Percentiles rank a stretch among this genome's conserved stretches.
phyloP scores from a whole-genome alignment of 345 rosid genomes.

The Hibiscus trionum region DNA sequence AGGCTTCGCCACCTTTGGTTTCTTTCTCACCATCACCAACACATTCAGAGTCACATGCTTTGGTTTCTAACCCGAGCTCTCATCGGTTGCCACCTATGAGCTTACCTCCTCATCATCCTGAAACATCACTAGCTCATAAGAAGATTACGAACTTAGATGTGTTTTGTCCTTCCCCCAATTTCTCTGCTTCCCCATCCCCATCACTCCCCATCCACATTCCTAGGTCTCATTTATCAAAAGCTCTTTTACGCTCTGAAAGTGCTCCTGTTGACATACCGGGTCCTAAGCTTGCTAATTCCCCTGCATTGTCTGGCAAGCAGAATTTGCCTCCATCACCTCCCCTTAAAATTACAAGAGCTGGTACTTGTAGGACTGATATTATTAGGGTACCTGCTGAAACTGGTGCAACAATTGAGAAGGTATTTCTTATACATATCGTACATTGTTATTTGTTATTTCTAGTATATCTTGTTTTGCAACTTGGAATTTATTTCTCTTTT shows the following conservation, averaged over 20 bases:
- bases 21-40: conserved; percentile 84
- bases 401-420: conserved; percentile 56
- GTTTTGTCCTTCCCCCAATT: conserved; percentile 49
- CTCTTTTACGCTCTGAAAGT: conserved; percentile 62
- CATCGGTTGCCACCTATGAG: conserved; percentile 30
- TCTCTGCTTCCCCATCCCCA: conserved; percentile 50
- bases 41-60: conserved; percentile 54
- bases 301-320: conserved; percentile 36
- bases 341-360: conserved; percentile 33
- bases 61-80: conserved; percentile 43
- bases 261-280: conserved; percentile 69
- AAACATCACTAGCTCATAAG: conserved; percentile 36
- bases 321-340: conserved; percentile 55
- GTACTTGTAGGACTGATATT: conserved; percentile 34
- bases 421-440: conserved; percentile 19
- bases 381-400: conserved; percentile 31
- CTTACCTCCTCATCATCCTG: conserved; percentile 60
- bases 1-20: conserved; percentile 59
- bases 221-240: conserved; percentile 31
- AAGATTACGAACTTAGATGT: conserved; percentile 46
- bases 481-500: conserved; percentile 5
- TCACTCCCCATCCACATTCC: conserved; percentile 54
- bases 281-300: conserved; percentile 31
- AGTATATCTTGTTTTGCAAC: conserved; percentile 1
- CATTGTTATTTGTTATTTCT: not conserved